Conservation (phyloP, 495 filamentous ascomycete genomes). For the Penicillium subrubescens region DNA sequence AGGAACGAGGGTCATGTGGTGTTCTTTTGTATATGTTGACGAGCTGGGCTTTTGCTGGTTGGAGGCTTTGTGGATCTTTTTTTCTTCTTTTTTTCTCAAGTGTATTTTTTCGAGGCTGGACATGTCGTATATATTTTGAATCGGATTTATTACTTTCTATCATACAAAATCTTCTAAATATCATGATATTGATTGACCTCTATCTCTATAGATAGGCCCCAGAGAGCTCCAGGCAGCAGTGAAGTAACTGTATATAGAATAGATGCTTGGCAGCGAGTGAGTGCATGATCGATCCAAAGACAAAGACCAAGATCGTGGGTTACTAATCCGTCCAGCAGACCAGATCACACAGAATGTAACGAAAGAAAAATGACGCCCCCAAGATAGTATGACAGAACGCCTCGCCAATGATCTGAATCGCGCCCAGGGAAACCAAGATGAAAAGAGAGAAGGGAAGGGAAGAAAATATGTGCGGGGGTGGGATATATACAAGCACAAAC, state of each 20-base stretch:
- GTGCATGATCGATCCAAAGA: not conserved
- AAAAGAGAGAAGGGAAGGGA: not conserved
- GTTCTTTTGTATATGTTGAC: not conserved
- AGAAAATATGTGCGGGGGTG: slow-evolving; percentile 13
- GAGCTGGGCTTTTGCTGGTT: not conserved
- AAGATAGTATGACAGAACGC: slow-evolving; percentile 23
- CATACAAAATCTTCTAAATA: not conserved
- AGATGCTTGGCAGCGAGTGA: slow-evolving; percentile 7
- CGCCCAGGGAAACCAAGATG: not conserved
- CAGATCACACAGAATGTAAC: slow-evolving; percentile 1
- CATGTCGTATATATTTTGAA: not conserved
- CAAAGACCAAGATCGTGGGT: not conserved
- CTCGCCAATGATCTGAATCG: slow-evolving; percentile 19
- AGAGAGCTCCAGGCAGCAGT: not conserved
- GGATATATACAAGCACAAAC: slow-evolving; percentile 12
- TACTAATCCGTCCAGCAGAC: slow-evolving; percentile 24
- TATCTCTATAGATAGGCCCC: not conserved
- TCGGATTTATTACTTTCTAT: no score
- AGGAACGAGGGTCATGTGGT: not conserved
- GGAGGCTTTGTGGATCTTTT: not conserved
- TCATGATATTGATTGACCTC: not conserved
- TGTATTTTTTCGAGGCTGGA: not conserved
- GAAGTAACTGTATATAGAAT: not conserved
- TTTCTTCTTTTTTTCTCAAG: not conserved
- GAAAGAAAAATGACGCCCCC: slow-evolving; percentile 7